Evolutionary conservation across 73 alveolate genomes (phyloP).

Genomic region (Paraurostyla sp.): DNA sequence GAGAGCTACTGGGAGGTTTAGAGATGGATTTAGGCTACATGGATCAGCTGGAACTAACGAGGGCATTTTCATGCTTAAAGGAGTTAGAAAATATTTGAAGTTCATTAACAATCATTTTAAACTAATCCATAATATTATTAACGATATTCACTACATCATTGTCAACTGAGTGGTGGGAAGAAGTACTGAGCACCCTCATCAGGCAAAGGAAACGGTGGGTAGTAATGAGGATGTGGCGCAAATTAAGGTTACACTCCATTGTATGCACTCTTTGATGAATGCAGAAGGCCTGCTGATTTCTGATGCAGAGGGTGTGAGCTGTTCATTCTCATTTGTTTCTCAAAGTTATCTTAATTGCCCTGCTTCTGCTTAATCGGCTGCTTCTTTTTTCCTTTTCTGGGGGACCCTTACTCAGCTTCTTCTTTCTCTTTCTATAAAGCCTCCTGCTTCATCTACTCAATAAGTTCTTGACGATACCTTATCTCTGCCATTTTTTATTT

Average conservation of each 20-base stretch:
- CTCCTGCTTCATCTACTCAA: neutral
- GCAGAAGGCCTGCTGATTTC: neutral
- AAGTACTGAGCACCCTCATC: neutral
- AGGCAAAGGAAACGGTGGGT: slow-evolving; percentile 8
- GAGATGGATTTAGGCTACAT: neutral
- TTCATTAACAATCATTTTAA: neutral
- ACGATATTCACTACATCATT: neutral
- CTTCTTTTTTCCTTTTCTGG: neutral
- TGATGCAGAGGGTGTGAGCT: neutral
- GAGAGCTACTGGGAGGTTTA: neutral
- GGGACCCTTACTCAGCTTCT: neutral
- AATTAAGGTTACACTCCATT: neutral
- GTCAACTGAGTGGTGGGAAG: slow-evolving; percentile 3
- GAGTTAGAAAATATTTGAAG: slow-evolving; percentile 30
- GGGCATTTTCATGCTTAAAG: slow-evolving; percentile 2
- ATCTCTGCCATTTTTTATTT: neutral
- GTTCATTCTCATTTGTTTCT: neutral
- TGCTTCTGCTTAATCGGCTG: neutral
- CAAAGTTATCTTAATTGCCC: neutral
- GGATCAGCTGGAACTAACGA: slow-evolving; percentile 1
- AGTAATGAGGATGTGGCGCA: slow-evolving; percentile 30
- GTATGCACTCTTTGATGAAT: neutral
- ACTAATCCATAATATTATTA: neutral
- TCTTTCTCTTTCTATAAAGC: neutral
- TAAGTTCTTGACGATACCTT: too few species aligned